These are phyloP conservation scores for Mortierella sp. DNA, from an alignment of 371 early-diverging fungal species.

Conservation along the genomic window DNA sequence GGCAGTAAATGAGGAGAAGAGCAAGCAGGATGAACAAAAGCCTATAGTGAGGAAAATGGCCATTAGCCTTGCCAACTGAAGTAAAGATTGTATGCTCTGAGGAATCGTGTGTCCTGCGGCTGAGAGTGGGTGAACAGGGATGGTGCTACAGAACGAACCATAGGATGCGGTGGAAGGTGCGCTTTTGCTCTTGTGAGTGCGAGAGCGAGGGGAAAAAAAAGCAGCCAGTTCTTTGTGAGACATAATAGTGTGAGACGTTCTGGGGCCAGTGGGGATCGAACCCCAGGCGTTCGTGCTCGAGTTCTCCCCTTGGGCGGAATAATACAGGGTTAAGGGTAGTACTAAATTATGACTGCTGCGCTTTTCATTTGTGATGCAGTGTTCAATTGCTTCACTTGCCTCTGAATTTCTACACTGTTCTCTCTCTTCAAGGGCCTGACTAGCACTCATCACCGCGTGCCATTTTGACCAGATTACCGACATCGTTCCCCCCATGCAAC, in stretches of 20 bases:
- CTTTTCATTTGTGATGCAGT: too few species aligned
- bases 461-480: neutral
- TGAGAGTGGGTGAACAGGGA: too few species aligned
- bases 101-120: too few species aligned
- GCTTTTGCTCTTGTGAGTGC: neutral
- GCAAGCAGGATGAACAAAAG: neutral
- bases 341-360: neutral
- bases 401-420: too few species aligned
- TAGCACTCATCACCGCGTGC: neutral
- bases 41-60: neutral
- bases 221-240: neutral
- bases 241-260: neutral
- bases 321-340: neutral
- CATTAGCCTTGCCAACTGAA: too few species aligned
- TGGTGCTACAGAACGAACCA: too few species aligned
- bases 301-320: neutral
- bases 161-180: neutral
- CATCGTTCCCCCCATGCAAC: slow-evolving; percentile 6
- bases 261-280: neutral
- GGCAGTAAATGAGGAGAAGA: neutral
- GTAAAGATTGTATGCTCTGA: too few species aligned
- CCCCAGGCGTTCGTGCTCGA: neutral
- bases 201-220: neutral
- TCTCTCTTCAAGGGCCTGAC: too few species aligned
- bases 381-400: too few species aligned